Evolutionary conservation across 2,329 filamentous ascomycete genomes (phyloP).

Genomic region (Xylariomycetidae sp.): DNA sequence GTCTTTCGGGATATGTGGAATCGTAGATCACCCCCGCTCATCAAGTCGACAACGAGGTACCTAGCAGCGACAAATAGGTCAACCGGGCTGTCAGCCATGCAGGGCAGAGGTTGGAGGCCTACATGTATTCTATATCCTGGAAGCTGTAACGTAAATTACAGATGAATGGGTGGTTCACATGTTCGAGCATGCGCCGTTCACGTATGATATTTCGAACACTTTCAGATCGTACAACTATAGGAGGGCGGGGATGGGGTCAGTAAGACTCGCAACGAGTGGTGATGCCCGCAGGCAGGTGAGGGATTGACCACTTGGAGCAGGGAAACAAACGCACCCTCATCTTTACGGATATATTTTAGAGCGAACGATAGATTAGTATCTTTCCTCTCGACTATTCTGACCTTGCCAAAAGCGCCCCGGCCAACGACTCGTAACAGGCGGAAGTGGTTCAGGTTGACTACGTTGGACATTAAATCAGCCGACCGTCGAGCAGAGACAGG

Average conservation of each 20-base stretch:
- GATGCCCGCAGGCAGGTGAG: not conserved
- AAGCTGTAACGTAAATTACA: constrained; percentile 99
- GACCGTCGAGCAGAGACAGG: constrained; percentile 1
- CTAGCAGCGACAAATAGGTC: constrained; percentile 58
- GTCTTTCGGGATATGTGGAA: constrained; percentile 98
- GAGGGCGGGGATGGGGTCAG: constrained; percentile 9
- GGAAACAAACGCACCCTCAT: constrained; percentile 73
- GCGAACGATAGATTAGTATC: constrained; percentile 92
- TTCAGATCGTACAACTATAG: constrained; percentile 86
- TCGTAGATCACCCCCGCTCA: constrained; percentile 93
- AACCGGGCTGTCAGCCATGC: constrained; percentile 5
- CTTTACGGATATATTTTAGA: constrained; percentile 96
- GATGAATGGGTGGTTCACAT: constrained; percentile 95
- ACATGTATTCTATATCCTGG: constrained; percentile 99
- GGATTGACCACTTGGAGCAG: constrained; percentile 3
- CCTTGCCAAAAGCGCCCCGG: constrained; percentile 97
- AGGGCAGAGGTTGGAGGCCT: constrained; percentile 31
- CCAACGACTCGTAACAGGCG: constrained; percentile 91
- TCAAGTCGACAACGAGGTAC: constrained; percentile 96
- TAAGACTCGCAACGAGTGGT: no score
- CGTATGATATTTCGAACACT: constrained; percentile 98
- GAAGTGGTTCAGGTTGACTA: constrained; percentile 97
- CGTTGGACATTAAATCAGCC: not conserved
- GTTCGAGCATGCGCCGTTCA: constrained; percentile 95
- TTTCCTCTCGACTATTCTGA: constrained; percentile 96